These are phyloP conservation scores for Paraphoma chrysanthemicola DNA, from an alignment of 2,329 filamentous ascomycete genomes.

Conservation along the genomic window DNA sequence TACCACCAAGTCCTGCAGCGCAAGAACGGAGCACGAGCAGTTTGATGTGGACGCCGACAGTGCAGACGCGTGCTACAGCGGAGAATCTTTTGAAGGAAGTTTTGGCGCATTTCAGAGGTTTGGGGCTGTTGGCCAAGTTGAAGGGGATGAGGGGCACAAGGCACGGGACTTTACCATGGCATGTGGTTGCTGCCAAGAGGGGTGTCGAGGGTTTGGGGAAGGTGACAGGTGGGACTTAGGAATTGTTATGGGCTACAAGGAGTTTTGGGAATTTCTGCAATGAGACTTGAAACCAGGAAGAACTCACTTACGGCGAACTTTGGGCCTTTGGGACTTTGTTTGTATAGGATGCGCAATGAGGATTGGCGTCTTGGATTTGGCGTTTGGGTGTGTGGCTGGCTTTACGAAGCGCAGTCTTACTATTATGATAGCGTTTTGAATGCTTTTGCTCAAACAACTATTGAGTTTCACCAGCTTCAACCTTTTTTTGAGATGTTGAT, in stretches of 20 bases:
- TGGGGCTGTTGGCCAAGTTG: conserved; percentile 73
- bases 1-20: conserved; percentile 11
- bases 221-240: conserved; percentile 8
- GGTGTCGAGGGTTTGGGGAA: conserved; percentile 66
- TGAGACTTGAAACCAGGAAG: no score
- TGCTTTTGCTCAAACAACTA: no score
- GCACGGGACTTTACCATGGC: conserved; percentile 75
- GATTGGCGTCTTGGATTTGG: not conserved
- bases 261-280: not conserved
- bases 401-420: no score
- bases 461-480: no score
- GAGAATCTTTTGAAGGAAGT: conserved; percentile 75
- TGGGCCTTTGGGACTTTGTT: no score
- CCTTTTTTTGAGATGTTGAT: no score
- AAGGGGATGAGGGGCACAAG: conserved; percentile 65
- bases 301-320: no score
- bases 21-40: conserved; percentile 29
- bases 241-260: not conserved
- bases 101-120: conserved; percentile 70
- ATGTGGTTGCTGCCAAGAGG: conserved; percentile 75
- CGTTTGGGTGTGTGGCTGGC: not conserved
- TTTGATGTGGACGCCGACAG: conserved; percentile 43
- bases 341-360: no score
- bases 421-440: no score
- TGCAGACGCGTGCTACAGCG: conserved; percentile 42